Conservation (phyloP, 2,329 filamentous ascomycete genomes). For the Paracorniculantispora psalliotae region DNA sequence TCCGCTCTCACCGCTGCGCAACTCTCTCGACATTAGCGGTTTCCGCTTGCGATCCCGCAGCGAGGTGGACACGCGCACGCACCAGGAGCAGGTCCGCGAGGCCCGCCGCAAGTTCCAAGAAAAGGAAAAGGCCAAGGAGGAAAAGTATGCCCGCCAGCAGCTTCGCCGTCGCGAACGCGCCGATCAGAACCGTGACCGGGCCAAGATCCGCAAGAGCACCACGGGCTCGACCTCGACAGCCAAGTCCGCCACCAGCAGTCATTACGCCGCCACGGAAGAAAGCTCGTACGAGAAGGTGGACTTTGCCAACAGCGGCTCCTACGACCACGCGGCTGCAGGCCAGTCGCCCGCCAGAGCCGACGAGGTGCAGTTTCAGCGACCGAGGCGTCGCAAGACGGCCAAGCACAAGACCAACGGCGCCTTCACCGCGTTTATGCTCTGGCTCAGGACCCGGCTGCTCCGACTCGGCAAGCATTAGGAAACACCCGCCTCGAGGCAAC, state of each 20-base stretch:
- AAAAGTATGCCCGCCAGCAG: conserved; percentile 57
- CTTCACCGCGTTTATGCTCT: conserved; percentile 60
- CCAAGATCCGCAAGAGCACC: conserved; percentile 37
- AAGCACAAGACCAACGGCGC: conserved; percentile 58
- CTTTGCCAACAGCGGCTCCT: conserved; percentile 31
- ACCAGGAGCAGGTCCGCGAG: conserved; percentile 53
- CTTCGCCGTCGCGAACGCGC: conserved; percentile 53
- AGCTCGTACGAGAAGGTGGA: conserved; percentile 30
- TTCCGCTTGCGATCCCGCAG: conserved; percentile 58
- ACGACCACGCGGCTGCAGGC: conserved; percentile 13
- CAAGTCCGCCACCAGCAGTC: conserved; percentile 27
- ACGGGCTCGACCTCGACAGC: conserved; percentile 28
- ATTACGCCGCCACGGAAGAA: conserved; percentile 23
- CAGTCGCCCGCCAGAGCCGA: conserved; percentile 30
- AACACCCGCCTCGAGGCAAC: conserved; percentile 2
- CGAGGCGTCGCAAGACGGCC: conserved; percentile 40
- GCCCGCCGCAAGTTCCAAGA: conserved; percentile 60
- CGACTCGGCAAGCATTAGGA: conserved; percentile 37
- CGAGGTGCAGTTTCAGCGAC: conserved; percentile 39
- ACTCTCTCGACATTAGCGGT: conserved; percentile 51
- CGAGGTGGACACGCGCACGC: conserved; percentile 51
- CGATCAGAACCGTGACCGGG: conserved; percentile 46
- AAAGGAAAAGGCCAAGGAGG: conserved; percentile 56
- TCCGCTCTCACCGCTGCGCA: conserved; percentile 48
- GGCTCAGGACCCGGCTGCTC: conserved; percentile 52